Conservation (phyloP, 1,139 yeast species). For the Arxiozyma heterogenica region DNA sequence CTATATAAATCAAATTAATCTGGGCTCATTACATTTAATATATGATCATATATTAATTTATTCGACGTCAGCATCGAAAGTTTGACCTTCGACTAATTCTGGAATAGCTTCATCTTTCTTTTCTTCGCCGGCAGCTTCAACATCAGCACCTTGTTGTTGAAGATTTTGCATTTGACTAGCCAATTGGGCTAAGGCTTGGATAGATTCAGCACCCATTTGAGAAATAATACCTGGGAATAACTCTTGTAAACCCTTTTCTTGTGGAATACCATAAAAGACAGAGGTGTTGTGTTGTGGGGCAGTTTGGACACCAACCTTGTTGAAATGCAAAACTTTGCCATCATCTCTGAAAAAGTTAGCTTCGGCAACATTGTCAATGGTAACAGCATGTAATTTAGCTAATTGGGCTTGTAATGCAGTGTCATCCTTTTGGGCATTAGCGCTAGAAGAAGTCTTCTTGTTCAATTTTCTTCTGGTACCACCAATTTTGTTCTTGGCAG, state of each 20-base stretch:
- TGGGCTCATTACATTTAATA: background rate
- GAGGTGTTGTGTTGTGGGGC: slow-evolving; percentile 87
- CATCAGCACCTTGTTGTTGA: slow-evolving; percentile 26
- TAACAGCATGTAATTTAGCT: slow-evolving; percentile 84
- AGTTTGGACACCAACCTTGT: slow-evolving; percentile 91
- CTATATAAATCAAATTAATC: background rate
- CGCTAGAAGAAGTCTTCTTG: slow-evolving; percentile 40
- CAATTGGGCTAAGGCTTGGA: slow-evolving; percentile 80
- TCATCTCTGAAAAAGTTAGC: slow-evolving; percentile 97
- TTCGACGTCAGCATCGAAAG: slow-evolving; percentile 69
- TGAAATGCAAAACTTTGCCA: slow-evolving; percentile 93
- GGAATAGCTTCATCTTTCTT: slow-evolving; percentile 64
- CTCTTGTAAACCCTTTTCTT: slow-evolving; percentile 88
- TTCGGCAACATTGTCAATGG: slow-evolving; percentile 85
- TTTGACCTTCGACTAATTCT: slow-evolving; percentile 90
- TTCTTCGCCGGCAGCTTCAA: slow-evolving; percentile 22
- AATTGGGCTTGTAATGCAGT: slow-evolving; percentile 85
- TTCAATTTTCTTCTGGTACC: slow-evolving; percentile 80
- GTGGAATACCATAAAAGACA: slow-evolving; percentile 93
- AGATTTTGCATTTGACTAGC: slow-evolving; percentile 72
- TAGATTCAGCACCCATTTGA: slow-evolving; percentile 94
- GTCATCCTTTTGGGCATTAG: slow-evolving; percentile 56
- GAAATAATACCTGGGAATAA: slow-evolving; percentile 93
- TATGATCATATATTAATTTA: slow-evolving; percentile 28
- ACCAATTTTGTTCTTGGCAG: slow-evolving; percentile 70